These are phyloP conservation scores for Fistulinella staudtii DNA, from an alignment of 1,284 basidiomycete genomes.

Conservation along the genomic window DNA sequence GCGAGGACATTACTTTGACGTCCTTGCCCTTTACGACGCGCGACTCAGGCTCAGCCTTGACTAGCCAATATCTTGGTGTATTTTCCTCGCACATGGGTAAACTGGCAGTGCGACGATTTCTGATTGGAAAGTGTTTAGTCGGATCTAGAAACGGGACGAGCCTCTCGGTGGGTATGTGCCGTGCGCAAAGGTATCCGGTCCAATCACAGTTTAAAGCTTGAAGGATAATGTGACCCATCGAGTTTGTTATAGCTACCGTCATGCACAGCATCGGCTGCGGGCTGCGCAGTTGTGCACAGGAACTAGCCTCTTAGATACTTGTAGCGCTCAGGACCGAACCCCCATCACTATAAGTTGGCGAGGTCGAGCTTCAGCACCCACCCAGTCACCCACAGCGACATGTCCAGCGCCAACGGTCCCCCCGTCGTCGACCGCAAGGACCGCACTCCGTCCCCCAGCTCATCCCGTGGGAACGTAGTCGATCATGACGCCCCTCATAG, in stretches of 20 bases:
- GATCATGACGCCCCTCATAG: conserved; percentile 71
- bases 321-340: neutral
- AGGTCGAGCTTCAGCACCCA: neutral
- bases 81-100: neutral
- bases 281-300: too few species aligned
- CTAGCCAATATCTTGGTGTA: conserved; percentile 60
- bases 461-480: conserved; percentile 62
- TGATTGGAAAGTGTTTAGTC: too few species aligned
- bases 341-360: conserved; percentile 18
- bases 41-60: conserved; percentile 90
- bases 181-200: too few species aligned
- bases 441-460: conserved; percentile 42
- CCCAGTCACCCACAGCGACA: conserved; percentile 7
- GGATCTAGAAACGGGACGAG: too few species aligned
- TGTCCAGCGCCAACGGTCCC: conserved; percentile 34
- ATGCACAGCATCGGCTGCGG: too few species aligned
- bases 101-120: too few species aligned
- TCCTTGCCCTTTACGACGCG: conserved; percentile 87
- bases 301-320: too few species aligned
- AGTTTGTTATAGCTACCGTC: too few species aligned
- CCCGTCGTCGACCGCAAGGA: conserved; percentile 45
- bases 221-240: too few species aligned
- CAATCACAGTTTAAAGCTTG: too few species aligned
- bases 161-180: too few species aligned
- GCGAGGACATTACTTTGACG: conserved; percentile 67